Conservation (phyloP, 2,329 filamentous ascomycete species). For the Penicillium sp. region DNA sequence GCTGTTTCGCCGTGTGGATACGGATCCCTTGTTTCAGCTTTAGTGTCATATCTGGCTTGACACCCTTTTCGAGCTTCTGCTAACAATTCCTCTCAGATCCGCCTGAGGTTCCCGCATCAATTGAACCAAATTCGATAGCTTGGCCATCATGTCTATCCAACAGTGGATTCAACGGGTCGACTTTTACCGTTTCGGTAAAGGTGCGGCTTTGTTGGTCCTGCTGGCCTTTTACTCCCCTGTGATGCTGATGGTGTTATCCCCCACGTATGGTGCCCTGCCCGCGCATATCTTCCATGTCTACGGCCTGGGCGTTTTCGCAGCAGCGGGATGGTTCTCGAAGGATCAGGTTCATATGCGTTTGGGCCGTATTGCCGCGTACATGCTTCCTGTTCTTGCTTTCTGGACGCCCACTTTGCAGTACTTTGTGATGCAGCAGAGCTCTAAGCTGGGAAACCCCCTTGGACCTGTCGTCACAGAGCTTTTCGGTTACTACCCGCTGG, state of each 20-base stretch:
- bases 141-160: constrained; percentile 27
- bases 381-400: constrained; percentile 71
- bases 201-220: constrained; percentile 37
- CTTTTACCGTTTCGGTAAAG: constrained; percentile 24
- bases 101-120: constrained; percentile 3
- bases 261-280: constrained; percentile 84
- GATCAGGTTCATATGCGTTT: constrained; percentile 50
- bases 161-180: constrained; percentile 27
- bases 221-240: constrained; percentile 42
- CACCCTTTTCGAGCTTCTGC: neutral
- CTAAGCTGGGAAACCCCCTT: constrained; percentile 61
- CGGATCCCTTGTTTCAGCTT: neutral
- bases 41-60: neutral
- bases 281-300: constrained; percentile 68
- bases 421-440: constrained; percentile 66
- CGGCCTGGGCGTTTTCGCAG: constrained; percentile 63
- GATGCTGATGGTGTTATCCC: constrained; percentile 69
- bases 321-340: constrained; percentile 70
- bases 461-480: constrained; percentile 75
- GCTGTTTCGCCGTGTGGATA: neutral
- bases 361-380: constrained; percentile 47
- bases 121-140: constrained; percentile 6
- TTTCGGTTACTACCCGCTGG: constrained; percentile 68
- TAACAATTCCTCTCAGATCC: constrained; percentile 8
- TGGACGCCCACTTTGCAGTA: constrained; percentile 73